Evolutionary conservation across 2,329 filamentous ascomycete species (phyloP), one percentile per base, ranked within the genome.

Genomic region (Penicillium sp.): DNA sequence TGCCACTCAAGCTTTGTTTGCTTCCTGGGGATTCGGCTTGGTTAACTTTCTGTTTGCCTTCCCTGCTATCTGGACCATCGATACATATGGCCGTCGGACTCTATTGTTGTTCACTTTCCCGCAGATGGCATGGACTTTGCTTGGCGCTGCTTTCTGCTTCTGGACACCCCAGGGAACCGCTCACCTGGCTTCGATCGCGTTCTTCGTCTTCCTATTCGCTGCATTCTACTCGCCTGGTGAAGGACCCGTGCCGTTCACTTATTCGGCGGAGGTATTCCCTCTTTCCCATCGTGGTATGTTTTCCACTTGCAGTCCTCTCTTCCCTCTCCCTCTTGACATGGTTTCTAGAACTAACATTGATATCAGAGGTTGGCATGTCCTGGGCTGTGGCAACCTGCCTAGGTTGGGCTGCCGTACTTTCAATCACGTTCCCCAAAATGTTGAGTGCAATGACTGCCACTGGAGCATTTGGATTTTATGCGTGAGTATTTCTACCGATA

Each of bases 11-110:
- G 85, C 88, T 3, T 75, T 88, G 16, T 77, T 85, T 35, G 83
- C 83, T 5, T 87, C 85, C 0, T 84, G 84, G 69, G 85, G 85
- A 8, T 88, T 87, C 64, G 86, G 86, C 48, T 69, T 85, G 22
- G 78, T 87, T 57, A 88, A 87, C 72, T 87, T 86, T 69, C 56
- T 87, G 46, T 87, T 86, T 59, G 82, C 84, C n/a, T 84, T 83
- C 71, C 85, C 84, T 0, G 84, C 85, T 5, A 77, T 86, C 61
- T 85, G 80, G 78, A 88, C 85, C 1, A 88, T 88, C 58, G 85
- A 88, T 66, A 87, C 84, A 0, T 87, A 82, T 59, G 85, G 85
- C n/a, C 82, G 85, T 34, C 80, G 85, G 34, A 75, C 82, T 16
- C 76, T 88, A 13, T 77, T 87, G 2, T 74, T 87, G 0, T 87